Evolutionary conservation across 2,329 filamentous ascomycete genomes (phyloP).

Genomic region (Venturia carpophila): DNA sequence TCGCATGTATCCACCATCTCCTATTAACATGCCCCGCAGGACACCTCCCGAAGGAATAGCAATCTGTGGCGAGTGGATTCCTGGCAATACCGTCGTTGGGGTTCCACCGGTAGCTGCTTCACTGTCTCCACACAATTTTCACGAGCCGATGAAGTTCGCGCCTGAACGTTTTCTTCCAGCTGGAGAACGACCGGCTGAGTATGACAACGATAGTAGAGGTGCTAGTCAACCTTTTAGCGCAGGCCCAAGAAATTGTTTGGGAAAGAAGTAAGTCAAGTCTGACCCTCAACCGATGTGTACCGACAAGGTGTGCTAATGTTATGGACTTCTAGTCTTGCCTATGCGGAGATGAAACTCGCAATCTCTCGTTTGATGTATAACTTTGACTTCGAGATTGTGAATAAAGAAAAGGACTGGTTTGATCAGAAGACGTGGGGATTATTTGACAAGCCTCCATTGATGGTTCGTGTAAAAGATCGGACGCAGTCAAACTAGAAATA

Average conservation of each 20-base stretch:
- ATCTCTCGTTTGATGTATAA: constrained; percentile 34
- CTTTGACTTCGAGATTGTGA: constrained; percentile 33
- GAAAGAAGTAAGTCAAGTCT: constrained; percentile 20
- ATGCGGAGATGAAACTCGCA: constrained; percentile 32
- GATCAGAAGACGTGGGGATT: constrained; percentile 27
- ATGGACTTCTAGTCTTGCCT: constrained; percentile 25
- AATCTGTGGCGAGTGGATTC: constrained; percentile 34
- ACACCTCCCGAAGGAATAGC: constrained; percentile 30
- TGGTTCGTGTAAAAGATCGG: neutral
- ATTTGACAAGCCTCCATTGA: constrained; percentile 27
- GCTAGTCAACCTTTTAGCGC: constrained; percentile 29
- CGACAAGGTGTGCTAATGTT: neutral
- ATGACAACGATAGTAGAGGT: constrained; percentile 25
- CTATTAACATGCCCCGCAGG: constrained; percentile 33
- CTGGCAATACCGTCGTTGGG: constrained; percentile 19
- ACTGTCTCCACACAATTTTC: constrained; percentile 24
- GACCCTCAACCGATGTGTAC: neutral
- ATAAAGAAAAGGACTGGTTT: constrained; percentile 20
- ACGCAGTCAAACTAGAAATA: neutral
- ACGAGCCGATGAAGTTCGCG: neutral
- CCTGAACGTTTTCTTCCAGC: constrained; percentile 22
- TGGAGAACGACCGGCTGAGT: constrained; percentile 19
- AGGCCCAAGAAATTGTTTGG: constrained; percentile 29
- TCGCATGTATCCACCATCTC: constrained; percentile 40
- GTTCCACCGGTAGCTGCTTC: constrained; percentile 28